Percentiles rank a stretch among this genome's conserved stretches.
These are phyloP conservation scores for Pseudogymnoascus destructans DNA, from an alignment of 2,329 filamentous ascomycete genomes.

Conservation along the genomic window DNA sequence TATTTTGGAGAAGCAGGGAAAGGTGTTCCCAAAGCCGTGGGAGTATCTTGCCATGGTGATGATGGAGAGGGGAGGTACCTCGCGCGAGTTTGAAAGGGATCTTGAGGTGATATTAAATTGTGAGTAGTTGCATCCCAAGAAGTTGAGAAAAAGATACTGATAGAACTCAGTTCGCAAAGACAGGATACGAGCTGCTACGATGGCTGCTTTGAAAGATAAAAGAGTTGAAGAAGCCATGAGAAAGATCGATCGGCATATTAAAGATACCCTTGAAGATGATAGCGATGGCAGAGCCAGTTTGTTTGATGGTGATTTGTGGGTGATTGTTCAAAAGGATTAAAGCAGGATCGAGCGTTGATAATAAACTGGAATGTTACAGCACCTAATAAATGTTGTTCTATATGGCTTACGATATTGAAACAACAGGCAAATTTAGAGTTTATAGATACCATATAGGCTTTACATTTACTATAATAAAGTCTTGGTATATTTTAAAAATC, in stretches of 20 bases:
- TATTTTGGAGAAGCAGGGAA: background rate
- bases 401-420: background rate
- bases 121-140: background rate
- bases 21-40: constrained; percentile 1
- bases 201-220: background rate
- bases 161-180: background rate
- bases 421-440: background rate
- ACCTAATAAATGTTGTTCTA: background rate
- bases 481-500: background rate
- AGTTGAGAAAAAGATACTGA: background rate
- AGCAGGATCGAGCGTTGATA: background rate
- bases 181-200: background rate
- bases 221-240: background rate
- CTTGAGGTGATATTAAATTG: background rate
- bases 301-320: background rate
- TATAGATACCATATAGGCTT: background rate
- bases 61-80: background rate
- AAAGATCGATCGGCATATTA: background rate
- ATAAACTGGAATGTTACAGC: background rate
- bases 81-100: background rate
- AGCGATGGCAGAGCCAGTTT: background rate
- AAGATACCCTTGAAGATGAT: constrained; percentile 1
- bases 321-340: background rate
- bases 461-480: background rate
- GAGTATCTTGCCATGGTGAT: background rate